These are phyloP conservation scores for Saxophila tyrrhenica DNA, from an alignment of 495 filamentous ascomycete species.

Conservation along the genomic window DNA sequence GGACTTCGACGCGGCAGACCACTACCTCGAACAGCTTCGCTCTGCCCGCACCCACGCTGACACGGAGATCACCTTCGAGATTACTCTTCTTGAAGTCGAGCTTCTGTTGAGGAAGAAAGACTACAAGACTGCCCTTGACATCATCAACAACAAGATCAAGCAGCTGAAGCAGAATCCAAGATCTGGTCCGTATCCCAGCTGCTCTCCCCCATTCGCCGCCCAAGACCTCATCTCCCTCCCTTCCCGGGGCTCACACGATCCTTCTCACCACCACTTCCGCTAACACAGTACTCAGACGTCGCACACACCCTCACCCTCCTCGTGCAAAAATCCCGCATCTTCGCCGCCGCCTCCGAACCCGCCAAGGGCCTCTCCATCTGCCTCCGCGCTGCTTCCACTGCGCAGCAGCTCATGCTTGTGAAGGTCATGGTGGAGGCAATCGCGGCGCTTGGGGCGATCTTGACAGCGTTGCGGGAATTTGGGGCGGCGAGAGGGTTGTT, in stretches of 20 bases:
- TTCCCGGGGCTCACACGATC: too few species aligned
- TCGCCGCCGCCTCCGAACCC: constrained; percentile 56
- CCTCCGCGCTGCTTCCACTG: constrained; percentile 66
- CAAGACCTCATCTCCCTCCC: too few species aligned
- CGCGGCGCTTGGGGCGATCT: constrained; percentile 52
- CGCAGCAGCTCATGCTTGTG: constrained; percentile 59
- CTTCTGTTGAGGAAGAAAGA: constrained; percentile 53
- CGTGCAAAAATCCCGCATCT: constrained; percentile 61
- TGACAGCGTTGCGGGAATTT: constrained; percentile 66
- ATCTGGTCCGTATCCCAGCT: constrained; percentile 7
- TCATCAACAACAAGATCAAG: constrained; percentile 56
- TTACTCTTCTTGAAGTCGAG: constrained; percentile 62
- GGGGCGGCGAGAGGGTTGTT: constrained; percentile 55
- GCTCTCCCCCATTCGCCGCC: too few species aligned
- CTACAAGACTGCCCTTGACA: constrained; percentile 49
- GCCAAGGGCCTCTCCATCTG: constrained; percentile 75
- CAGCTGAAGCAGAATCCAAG: constrained; percentile 41
- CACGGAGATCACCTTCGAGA: constrained; percentile 57
- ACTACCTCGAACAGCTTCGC: constrained; percentile 6
- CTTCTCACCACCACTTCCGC: too few species aligned
- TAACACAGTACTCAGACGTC: too few species aligned
- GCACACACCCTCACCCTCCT: constrained; percentile 64
- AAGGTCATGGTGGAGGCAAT: constrained; percentile 69
- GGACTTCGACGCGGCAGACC: not conserved
- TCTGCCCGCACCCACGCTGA: constrained; percentile 30